A percentile compares a stretch with the other conserved stretches of the same genome.
phyloP scores from a whole-genome alignment of 2,329 filamentous ascomycete species.

The Knufia fluminis region DNA sequence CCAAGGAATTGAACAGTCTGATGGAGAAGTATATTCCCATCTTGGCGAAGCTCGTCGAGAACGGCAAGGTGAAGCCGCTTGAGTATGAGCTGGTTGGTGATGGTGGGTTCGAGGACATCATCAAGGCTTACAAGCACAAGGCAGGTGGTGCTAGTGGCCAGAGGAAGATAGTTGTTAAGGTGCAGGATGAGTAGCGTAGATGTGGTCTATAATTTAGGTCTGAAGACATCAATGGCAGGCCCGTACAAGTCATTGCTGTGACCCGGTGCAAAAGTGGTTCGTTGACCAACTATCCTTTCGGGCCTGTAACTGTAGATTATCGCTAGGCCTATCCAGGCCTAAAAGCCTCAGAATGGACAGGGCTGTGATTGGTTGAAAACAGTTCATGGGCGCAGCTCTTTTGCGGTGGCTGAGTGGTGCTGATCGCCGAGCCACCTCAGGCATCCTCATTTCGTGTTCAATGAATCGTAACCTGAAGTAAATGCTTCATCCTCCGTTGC shows the following conservation, averaged over 20 bases:
- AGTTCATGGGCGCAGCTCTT: not conserved
- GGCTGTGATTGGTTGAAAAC: too few species aligned
- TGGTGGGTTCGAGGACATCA: constrained; percentile 21
- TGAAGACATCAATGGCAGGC: too few species aligned
- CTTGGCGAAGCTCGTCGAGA: constrained; percentile 19
- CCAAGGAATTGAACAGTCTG: constrained; percentile 16
- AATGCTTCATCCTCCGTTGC: too few species aligned
- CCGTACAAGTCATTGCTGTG: too few species aligned
- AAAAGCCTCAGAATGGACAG: too few species aligned
- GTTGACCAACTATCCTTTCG: not conserved
- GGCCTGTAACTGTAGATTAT: not conserved
- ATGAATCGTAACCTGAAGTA: too few species aligned
- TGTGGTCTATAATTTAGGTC: constrained; percentile 1
- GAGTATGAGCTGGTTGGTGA: constrained; percentile 22
- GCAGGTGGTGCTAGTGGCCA: constrained; percentile 18
- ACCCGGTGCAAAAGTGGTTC: too few species aligned
- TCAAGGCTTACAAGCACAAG: constrained; percentile 22
- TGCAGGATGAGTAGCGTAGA: constrained; percentile 18
- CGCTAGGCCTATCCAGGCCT: too few species aligned
- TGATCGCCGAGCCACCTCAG: not conserved
- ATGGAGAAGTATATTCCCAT: constrained; percentile 21
- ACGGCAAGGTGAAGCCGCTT: constrained; percentile 14
- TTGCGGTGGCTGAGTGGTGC: not conserved
- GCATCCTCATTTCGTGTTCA: not conserved
- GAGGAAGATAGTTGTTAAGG: constrained; percentile 23